phyloP scores from a whole-genome alignment of 768 basidiomycete genomes.

The Kwoniella sp. region DNA sequence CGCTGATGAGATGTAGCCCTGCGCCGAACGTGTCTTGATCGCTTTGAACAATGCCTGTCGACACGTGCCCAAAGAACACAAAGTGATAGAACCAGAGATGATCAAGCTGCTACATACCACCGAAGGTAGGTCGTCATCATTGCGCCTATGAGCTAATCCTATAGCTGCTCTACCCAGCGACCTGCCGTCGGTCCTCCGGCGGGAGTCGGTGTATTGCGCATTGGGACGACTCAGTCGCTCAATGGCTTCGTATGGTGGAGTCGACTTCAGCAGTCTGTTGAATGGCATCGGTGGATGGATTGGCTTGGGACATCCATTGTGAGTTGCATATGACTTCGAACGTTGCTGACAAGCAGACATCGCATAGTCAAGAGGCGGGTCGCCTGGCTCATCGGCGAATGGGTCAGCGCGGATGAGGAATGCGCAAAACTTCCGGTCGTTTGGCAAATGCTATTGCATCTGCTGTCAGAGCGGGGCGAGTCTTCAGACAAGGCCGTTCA shows the following conservation, averaged over 20 bases:
- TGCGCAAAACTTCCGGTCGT: constrained; percentile 64
- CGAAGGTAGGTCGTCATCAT: constrained; percentile 31
- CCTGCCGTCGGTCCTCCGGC: constrained; percentile 38
- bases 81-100: constrained; percentile 49
- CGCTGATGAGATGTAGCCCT: constrained; percentile 64
- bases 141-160: constrained; percentile 12
- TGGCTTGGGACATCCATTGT: constrained; percentile 38
- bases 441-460: constrained; percentile 79
- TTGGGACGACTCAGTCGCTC: constrained; percentile 47
- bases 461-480: constrained; percentile 67
- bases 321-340: constrained; percentile 1
- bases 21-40: constrained; percentile 88
- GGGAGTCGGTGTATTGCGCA: constrained; percentile 53
- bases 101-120: constrained; percentile 39
- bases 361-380: constrained; percentile 92
- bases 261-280: constrained; percentile 45
- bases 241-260: constrained; percentile 35
- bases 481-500: constrained; percentile 84
- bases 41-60: constrained; percentile 58
- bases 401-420: constrained; percentile 68
- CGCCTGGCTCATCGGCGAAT: constrained; percentile 90
- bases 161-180: constrained; percentile 39
- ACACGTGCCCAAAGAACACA: constrained; percentile 36
- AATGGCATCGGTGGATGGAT: constrained; percentile 33
- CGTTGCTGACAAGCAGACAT: constrained; percentile 62